phyloP scores from a whole-genome alignment of 2,329 filamentous ascomycete genomes.

The Pestalotiopsis sp. region DNA sequence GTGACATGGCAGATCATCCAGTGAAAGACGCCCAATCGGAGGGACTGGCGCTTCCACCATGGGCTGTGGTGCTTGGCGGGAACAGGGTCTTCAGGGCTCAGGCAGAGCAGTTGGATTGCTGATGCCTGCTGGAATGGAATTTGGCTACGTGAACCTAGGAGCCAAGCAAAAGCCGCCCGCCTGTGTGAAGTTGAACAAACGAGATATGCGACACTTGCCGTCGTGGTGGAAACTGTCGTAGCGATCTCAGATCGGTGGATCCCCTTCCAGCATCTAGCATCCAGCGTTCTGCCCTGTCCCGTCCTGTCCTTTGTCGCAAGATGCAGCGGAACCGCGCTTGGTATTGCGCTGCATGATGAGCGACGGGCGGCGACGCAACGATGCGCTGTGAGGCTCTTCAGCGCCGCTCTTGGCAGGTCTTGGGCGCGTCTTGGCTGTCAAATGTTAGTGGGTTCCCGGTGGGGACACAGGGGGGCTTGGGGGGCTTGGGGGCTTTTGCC shows the following conservation, averaged over 20 bases:
- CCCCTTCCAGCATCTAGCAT: too few relatives aligned
- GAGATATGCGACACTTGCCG: too few relatives aligned
- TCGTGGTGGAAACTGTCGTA: background rate
- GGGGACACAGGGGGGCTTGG: background rate
- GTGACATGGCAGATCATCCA: background rate
- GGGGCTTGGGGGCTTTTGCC: background rate
- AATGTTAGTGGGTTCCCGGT: constrained; percentile 7
- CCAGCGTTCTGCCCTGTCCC: too few relatives aligned
- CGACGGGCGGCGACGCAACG: background rate
- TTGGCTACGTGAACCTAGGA: too few relatives aligned
- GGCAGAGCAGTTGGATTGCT: too few relatives aligned
- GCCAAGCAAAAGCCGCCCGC: too few relatives aligned
- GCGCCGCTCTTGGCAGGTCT: constrained; percentile 8
- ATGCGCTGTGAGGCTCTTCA: constrained; percentile 9
- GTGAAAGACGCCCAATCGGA: constrained; percentile 11
- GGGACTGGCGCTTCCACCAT: background rate
- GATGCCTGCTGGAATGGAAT: background rate
- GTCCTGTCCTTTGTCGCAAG: background rate
- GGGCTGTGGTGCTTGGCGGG: background rate
- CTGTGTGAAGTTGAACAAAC: too few relatives aligned
- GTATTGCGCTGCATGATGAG: too few relatives aligned
- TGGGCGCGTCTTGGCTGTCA: constrained; percentile 10
- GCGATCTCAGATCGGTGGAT: constrained; percentile 1
- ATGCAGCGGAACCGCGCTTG: background rate
- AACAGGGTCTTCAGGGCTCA: too few relatives aligned